Evolutionary conservation across 2,329 filamentous ascomycete species (phyloP), one percentile per base, ranked within the genome.

Genomic region (Clonostachys chloroleuca): DNA sequence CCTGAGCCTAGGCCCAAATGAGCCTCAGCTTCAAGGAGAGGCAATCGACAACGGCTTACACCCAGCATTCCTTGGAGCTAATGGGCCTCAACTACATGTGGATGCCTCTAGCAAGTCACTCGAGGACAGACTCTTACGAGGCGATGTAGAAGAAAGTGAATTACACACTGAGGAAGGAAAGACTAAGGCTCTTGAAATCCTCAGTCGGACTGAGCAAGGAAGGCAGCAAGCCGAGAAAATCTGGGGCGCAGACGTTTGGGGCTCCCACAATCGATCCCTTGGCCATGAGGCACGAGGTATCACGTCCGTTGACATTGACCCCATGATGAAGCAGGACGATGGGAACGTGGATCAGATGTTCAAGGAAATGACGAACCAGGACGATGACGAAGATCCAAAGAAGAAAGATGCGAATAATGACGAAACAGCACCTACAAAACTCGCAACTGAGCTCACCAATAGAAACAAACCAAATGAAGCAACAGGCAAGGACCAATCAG

Each of bases 311-410:
- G 54, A 55, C 7, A 54, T 62, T 44, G 60, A 62, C 37, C 58
- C 59, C n/a, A 51, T 59, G 47, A 59, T 60, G 51, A 66, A 61
- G 47, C 55, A 62, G 6, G 70, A 73, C 35, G 74, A 75, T 16
- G 69, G 67, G 40, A 75, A 73, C 24, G 74, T 77, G 5, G 74
- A 78, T 47, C 73, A 72, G 52, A 79, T 81, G 74, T 80, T 80
- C 56, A 67, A 73, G 41, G 77, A 80, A 40, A 69, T 81, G 52
- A 78, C 75, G 5, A 77, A 80, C 49, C 69, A 74, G 48, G 73
- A 77, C 14, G 73, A 78, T 20, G 75, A 77, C 5, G 71, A 74
- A 13, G 63, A 65, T 46, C 60, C 48, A 10, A 73, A 71, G 54
- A 64, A 63, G 52, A 66, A 65, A 41, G 61, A 64, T 34, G 45